A percentile compares a stretch with the other conserved stretches of the same genome.
phyloP scores from a whole-genome alignment of 2,329 filamentous ascomycete species.

The Boeremia lycopersici region DNA sequence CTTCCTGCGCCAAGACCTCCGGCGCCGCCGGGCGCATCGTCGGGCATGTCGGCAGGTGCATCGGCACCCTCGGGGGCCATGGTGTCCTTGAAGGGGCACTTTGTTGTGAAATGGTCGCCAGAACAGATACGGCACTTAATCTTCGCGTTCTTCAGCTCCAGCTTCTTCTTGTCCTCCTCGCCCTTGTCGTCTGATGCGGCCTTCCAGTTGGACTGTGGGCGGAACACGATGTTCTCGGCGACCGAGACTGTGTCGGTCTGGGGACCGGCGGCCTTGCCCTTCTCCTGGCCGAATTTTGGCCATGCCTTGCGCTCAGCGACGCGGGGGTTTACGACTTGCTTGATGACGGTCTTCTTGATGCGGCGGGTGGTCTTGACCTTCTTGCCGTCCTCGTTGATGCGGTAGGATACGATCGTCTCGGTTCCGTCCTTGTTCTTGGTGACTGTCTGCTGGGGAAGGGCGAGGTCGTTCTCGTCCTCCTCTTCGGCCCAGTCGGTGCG shows the following conservation, averaged over 20 bases:
- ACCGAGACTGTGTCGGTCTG: slow-evolving; percentile 89
- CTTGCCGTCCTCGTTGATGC: slow-evolving; percentile 89
- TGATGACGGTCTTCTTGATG: slow-evolving; percentile 89
- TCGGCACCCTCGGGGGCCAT: slow-evolving; percentile 79
- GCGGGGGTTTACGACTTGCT: slow-evolving; percentile 92
- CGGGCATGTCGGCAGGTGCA: slow-evolving; percentile 54
- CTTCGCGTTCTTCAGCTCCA: slow-evolving; percentile 92
- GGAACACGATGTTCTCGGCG: slow-evolving; percentile 98
- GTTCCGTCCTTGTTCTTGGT: slow-evolving; percentile 98
- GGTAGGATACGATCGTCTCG: slow-evolving; percentile 91
- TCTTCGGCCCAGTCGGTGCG: slow-evolving; percentile 87
- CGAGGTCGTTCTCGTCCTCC: slow-evolving; percentile 87
- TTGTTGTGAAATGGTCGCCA: slow-evolving; percentile 98
- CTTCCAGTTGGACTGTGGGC: slow-evolving; percentile 92
- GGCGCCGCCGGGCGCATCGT: slow-evolving; percentile 52
- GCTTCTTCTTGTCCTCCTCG: slow-evolving; percentile 73
- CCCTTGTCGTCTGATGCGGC: slow-evolving; percentile 78
- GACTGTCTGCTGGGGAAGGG: slow-evolving; percentile 85
- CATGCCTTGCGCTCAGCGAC: slow-evolving; percentile 94
- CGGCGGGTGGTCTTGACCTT: slow-evolving; percentile 97
- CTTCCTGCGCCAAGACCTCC: slow-evolving; percentile 69
- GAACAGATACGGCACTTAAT: slow-evolving; percentile 99
- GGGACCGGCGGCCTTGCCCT: slow-evolving; percentile 82
- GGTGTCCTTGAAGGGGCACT: slow-evolving; percentile 99
- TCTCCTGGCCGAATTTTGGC: slow-evolving; percentile 90